Evolutionary conservation across 2,329 filamentous ascomycete species (phyloP).

Genomic region (Alternaria postmessia): DNA sequence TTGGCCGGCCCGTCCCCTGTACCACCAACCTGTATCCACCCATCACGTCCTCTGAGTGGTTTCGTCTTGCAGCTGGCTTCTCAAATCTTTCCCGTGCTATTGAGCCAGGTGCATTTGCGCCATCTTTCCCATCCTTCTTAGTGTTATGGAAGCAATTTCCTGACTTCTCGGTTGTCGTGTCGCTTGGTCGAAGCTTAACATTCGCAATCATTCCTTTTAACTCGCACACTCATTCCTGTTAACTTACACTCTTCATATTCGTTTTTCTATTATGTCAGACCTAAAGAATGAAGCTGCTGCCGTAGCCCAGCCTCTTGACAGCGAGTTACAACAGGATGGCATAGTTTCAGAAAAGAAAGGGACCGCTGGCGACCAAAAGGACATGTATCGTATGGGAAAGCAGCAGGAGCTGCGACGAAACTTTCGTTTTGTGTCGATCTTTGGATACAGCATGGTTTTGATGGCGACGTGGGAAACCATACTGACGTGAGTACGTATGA

Average conservation of each 20-base stretch:
- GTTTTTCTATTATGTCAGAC: constrained; percentile 2
- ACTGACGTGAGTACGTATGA: constrained; percentile 19
- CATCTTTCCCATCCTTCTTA: neutral
- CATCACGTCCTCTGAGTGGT: neutral
- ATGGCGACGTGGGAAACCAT: constrained; percentile 41
- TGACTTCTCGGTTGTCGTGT: too few species aligned
- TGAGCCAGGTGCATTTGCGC: neutral
- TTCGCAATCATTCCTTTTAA: neutral
- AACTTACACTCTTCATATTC: neutral
- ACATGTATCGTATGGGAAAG: constrained; percentile 44
- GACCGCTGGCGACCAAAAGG: constrained; percentile 28
- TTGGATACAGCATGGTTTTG: constrained; percentile 38
- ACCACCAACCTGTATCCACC: neutral
- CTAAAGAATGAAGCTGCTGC: neutral
- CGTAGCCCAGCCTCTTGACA: constrained; percentile 4
- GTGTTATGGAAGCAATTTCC: too few species aligned
- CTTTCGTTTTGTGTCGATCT: constrained; percentile 38
- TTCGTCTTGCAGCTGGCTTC: neutral
- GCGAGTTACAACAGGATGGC: constrained; percentile 7
- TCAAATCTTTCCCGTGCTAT: neutral
- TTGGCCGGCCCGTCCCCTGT: neutral
- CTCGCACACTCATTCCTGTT: neutral
- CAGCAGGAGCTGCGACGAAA: constrained; percentile 37
- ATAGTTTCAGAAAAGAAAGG: constrained; percentile 27
- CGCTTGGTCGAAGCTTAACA: neutral